Percentiles rank a stretch among this genome's conserved stretches.
Conservation (phyloP, 768 basidiomycete species). For the Suillus cothurnatus region DNA sequence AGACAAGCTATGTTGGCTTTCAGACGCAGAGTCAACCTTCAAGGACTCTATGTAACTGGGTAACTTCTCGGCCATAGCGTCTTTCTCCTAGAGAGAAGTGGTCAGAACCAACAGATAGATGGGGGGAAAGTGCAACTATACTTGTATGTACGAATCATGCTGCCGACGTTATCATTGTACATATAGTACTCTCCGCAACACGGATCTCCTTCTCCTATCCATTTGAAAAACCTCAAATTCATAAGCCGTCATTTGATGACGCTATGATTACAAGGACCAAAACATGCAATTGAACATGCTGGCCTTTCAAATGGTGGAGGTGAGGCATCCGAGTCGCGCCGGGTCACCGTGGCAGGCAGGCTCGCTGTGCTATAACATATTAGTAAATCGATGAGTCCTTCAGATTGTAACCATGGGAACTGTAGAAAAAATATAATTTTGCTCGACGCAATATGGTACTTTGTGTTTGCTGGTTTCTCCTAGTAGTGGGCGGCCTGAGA, state of each 20-base stretch:
- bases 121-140: too few species aligned
- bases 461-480: too few species aligned
- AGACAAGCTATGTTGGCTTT: not conserved
- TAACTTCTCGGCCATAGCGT: not conserved
- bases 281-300: not conserved
- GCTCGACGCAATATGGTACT: too few species aligned
- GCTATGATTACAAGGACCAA: not conserved
- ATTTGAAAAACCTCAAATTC: not conserved
- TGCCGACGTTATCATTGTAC: too few species aligned
- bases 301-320: not conserved
- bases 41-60: not conserved
- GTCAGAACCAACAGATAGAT: not conserved
- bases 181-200: not conserved
- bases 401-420: too few species aligned
- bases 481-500: too few species aligned
- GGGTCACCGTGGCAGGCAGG: too few species aligned
- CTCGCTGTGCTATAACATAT: too few species aligned
- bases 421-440: too few species aligned
- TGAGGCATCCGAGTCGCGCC: too few species aligned
- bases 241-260: not conserved
- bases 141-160: too few species aligned
- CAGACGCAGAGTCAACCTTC: not conserved
- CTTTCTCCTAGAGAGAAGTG: not conserved
- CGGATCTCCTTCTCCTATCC: not conserved
- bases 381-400: too few species aligned